Conservation (phyloP, 441 rosid species). For the Gossypium aridum region DNA sequence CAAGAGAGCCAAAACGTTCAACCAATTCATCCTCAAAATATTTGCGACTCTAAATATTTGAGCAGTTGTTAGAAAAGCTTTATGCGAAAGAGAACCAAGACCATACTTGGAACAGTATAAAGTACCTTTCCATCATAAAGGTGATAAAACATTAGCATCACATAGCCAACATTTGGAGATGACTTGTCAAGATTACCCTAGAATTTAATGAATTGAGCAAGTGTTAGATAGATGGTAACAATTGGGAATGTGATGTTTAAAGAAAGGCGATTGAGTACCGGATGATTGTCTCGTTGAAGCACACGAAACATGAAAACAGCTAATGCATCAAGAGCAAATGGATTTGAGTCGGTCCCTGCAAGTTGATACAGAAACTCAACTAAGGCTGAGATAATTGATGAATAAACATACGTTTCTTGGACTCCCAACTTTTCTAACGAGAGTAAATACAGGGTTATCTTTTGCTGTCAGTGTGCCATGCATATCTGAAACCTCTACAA, state of each 20-base stretch:
- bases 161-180: conserved; percentile 88
- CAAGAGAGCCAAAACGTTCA: conserved; percentile 84
- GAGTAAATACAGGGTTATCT: not conserved
- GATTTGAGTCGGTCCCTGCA: conserved; percentile 81
- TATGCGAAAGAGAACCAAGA: not conserved
- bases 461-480: not conserved
- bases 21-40: conserved; percentile 84
- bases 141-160: conserved; percentile 90
- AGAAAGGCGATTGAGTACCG: conserved; percentile 40
- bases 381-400: not conserved
- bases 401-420: not conserved
- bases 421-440: not conserved
- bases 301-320: conserved; percentile 88
- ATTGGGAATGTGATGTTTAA: not conserved
- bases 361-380: conserved; percentile 11
- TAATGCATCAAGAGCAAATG: conserved; percentile 87
- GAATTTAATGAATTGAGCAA: conserved; percentile 18
- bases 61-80: conserved; percentile 3
- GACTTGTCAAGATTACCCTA: conserved; percentile 93
- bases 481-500: not conserved
- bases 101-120: not conserved
- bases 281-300: conserved; percentile 85
- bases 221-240: conserved; percentile 12
- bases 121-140: conserved; percentile 93
- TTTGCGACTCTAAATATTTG: conserved; percentile 52